These are phyloP conservation scores for Epichloe typhina DNA, from an alignment of 2,329 filamentous ascomycete genomes.

Conservation along the genomic window DNA sequence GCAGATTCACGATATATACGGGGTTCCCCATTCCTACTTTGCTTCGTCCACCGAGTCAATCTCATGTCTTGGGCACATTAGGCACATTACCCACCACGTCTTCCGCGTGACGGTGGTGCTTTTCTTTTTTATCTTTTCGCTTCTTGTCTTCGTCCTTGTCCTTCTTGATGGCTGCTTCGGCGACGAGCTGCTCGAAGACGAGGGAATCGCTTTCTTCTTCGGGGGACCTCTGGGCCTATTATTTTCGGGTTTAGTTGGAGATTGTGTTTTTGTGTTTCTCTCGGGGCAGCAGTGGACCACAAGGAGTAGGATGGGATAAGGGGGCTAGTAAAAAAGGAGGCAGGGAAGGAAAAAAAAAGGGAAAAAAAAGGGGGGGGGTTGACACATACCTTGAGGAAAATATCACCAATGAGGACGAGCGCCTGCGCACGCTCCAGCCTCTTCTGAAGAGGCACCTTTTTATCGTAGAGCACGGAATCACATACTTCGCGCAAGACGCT, in stretches of 20 bases:
- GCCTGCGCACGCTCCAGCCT: slow-evolving; percentile 83
- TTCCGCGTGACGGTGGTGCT: slow-evolving; percentile 21
- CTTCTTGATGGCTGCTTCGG: slow-evolving; percentile 92
- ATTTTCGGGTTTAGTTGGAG: background rate
- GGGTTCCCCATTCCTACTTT: background rate
- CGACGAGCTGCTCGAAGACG: slow-evolving; percentile 95
- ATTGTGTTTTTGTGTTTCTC: no score
- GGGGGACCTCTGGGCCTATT: slow-evolving; percentile 71
- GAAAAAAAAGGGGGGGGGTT: background rate
- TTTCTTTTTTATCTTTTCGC: slow-evolving; percentile 40
- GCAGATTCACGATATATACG: background rate
- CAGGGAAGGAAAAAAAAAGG: background rate
- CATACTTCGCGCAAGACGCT: slow-evolving; percentile 90
- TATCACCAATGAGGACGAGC: slow-evolving; percentile 74
- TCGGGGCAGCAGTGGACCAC: no score
- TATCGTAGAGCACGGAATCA: slow-evolving; percentile 69
- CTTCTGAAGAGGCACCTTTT: slow-evolving; percentile 70
- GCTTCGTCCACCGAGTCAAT: background rate
- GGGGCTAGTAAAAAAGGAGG: background rate
- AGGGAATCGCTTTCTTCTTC: slow-evolving; percentile 98
- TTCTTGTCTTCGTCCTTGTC: slow-evolving; percentile 66
- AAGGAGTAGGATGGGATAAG: no score
- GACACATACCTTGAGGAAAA: slow-evolving; percentile 65
- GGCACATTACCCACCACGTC: slow-evolving; percentile 15
- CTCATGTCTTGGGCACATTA: slow-evolving; percentile 12